A percentile compares a stretch with the other conserved stretches of the same genome.
Conservation (phyloP, 116 monocot species). For the Trichopus zeylanicus region DNA sequence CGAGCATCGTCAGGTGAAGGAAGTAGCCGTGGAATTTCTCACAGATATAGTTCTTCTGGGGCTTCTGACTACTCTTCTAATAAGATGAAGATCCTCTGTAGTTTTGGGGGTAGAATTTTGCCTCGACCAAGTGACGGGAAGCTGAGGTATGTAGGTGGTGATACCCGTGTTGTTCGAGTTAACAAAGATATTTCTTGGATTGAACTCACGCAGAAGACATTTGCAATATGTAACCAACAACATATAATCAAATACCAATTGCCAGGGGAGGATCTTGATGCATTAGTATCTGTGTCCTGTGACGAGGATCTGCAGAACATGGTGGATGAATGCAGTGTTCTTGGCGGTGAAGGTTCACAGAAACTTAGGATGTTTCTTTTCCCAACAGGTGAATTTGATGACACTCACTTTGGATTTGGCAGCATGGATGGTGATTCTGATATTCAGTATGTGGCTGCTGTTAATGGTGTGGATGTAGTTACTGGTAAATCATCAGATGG, state of each 20-base stretch:
- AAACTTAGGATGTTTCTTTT: constrained; percentile 94
- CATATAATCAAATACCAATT: constrained; percentile 92
- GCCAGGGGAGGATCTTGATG: constrained; percentile 98
- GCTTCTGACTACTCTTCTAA: constrained; percentile 40
- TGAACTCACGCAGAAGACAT: constrained; percentile 70
- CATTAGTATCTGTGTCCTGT: constrained; percentile 79
- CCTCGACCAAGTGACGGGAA: constrained; percentile 97
- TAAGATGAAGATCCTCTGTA: constrained; percentile 79
- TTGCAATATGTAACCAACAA: constrained; percentile 40
- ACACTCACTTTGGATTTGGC: constrained; percentile 53
- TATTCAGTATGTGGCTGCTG: constrained; percentile 83
- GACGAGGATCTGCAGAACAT: constrained; percentile 95
- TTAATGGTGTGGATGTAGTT: constrained; percentile 72
- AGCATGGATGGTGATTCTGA: constrained; percentile 86
- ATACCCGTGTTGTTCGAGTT: constrained; percentile 75
- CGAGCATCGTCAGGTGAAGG: constrained; percentile 29
- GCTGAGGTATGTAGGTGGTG: constrained; percentile 95
- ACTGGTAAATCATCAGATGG: constrained; percentile 32
- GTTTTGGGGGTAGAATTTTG: constrained; percentile 93
- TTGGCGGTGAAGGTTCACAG: constrained; percentile 60
- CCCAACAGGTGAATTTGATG: constrained; percentile 58
- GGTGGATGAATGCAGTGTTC: constrained; percentile 88
- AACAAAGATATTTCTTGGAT: constrained; percentile 65
- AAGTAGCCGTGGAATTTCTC: constrained; percentile 29
- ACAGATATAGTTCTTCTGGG: constrained; percentile 47